These are phyloP conservation scores for Chaetothyriales sp. DNA, from an alignment of 2,329 filamentous ascomycete genomes.

Conservation along the genomic window DNA sequence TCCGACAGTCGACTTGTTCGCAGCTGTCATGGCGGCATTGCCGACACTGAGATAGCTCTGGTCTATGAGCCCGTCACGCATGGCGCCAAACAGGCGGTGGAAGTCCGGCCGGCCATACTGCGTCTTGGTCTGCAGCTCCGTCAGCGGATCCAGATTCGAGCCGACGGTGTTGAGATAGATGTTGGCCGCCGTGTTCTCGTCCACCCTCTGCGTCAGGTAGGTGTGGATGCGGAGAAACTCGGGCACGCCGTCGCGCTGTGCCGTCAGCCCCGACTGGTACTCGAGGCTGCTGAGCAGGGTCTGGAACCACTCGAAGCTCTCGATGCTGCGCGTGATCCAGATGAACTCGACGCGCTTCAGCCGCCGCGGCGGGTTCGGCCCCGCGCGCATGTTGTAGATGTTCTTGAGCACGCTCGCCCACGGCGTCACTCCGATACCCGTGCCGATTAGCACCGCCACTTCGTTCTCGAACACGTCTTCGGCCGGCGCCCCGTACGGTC, in stretches of 20 bases:
- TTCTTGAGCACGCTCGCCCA: conserved; percentile 87
- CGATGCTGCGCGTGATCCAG: conserved; percentile 94
- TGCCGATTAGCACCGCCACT: conserved; percentile 63
- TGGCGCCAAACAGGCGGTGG: conserved; percentile 59
- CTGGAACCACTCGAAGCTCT: conserved; percentile 98
- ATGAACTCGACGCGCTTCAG: conserved; percentile 95
- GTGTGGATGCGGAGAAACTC: conserved; percentile 98
- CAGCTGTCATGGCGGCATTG: conserved; percentile 57
- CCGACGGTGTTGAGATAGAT: conserved; percentile 95
- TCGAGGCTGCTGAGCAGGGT: conserved; percentile 83
- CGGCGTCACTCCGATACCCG: conserved; percentile 74
- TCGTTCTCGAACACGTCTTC: conserved; percentile 97
- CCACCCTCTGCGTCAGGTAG: conserved; percentile 86
- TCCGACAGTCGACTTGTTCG: conserved; percentile 44
- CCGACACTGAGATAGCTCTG: conserved; percentile 73
- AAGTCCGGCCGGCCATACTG: conserved; percentile 96
- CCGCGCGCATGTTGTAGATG: conserved; percentile 90
- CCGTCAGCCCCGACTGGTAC: conserved; percentile 61
- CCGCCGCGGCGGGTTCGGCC: conserved; percentile 75
- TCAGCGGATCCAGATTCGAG: conserved; percentile 74
- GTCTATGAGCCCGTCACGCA: conserved; percentile 78
- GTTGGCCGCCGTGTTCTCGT: conserved; percentile 85
- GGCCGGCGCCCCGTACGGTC: conserved; percentile 89
- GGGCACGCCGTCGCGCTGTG: conserved; percentile 37
- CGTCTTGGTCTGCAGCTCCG: conserved; percentile 75